phyloP scores from a whole-genome alignment of 371 early-diverging fungal genomes.

The Rhizomucor miehei region DNA sequence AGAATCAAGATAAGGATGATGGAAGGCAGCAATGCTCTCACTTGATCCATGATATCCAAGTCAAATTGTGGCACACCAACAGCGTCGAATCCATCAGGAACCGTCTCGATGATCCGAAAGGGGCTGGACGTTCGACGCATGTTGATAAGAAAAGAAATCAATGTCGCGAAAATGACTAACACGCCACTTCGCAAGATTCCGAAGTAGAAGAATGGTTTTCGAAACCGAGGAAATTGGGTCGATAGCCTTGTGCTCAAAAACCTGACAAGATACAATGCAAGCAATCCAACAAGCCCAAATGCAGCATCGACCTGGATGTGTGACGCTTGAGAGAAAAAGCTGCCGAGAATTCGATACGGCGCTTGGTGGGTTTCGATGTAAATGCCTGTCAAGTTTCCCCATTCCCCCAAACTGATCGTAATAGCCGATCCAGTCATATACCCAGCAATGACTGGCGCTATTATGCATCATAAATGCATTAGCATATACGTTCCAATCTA shows the following conservation, averaged over 20 bases:
- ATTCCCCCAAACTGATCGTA: conserved; percentile 69
- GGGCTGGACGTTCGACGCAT: conserved; percentile 13
- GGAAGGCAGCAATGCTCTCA: conserved; percentile 49
- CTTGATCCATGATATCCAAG: conserved; percentile 30
- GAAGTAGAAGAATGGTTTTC: conserved; percentile 30
- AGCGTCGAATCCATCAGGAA: conserved; percentile 63
- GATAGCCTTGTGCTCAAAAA: conserved; percentile 17
- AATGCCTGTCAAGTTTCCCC: conserved; percentile 54
- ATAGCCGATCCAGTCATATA: conserved; percentile 70
- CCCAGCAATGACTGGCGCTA: conserved; percentile 58
- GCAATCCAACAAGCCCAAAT: conserved; percentile 31
- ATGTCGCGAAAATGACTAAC: conserved; percentile 26
- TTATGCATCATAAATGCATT: background rate
- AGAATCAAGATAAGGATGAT: conserved; percentile 65
- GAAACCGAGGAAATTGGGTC: conserved; percentile 15
- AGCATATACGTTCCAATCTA: too few species aligned
- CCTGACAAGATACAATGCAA: conserved; percentile 30
- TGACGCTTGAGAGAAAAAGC: conserved; percentile 31
- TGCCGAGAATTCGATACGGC: conserved; percentile 42
- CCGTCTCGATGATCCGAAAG: conserved; percentile 51
- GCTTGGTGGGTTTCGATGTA: conserved; percentile 49
- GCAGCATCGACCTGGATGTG: conserved; percentile 35
- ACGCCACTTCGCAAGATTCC: conserved; percentile 36
- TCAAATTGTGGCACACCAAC: conserved; percentile 45
- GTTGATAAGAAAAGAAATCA: conserved; percentile 27